Evolutionary conservation across 208 protist species (phyloP), one percentile per base, ranked within the genome.

Genomic region (Histomonas meleagridis): DNA sequence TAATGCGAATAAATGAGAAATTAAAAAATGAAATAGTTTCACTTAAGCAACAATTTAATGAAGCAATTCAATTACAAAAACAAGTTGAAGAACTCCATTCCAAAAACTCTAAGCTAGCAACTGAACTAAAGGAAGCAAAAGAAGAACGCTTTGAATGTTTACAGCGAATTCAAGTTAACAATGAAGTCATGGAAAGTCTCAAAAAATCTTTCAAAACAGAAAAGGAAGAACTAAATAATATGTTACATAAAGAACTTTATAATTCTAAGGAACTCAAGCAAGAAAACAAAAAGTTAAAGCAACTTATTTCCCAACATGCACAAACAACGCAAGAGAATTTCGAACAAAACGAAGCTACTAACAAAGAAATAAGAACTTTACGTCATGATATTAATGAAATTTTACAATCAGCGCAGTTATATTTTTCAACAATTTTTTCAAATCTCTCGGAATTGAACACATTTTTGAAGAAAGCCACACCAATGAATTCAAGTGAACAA

Each of bases 11-110:
- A 86, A 55, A 51, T 35, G 46, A 86, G 14, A 51, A 3, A 38
- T n/a, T 86, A 9, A 12, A 43, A 16, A 86, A 86, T 57, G 76
- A 86, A 55, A 86, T 57, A 38, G 21, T 16, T 40, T 86, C 76
- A 35, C 76, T 86, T 57, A 46, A 28, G 38, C 16, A 40, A 35
- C 76, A 86, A 86, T 86, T 86, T n/a, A 46, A 86, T n/a, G 76
- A 46, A 21, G 23, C 76, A 55, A 18, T 86, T 38, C 7, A 5
- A 18, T 57, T 86, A 38, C 51, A 40, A 32, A 86, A 86, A 12
- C 76, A 86, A 55, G 46, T 86, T 38, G 76, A 86, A 32, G 7
- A 43, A n/a, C 51, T 86, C 7, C 43, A 86, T 28, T 23, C 51
- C 7, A 46, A 86, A 16, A 43, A 51, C n/a, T 65, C 60, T n/a